Evolutionary conservation across 2,329 filamentous ascomycete genomes (phyloP).

Genomic region (Dothidotthia symphoricarpi): DNA sequence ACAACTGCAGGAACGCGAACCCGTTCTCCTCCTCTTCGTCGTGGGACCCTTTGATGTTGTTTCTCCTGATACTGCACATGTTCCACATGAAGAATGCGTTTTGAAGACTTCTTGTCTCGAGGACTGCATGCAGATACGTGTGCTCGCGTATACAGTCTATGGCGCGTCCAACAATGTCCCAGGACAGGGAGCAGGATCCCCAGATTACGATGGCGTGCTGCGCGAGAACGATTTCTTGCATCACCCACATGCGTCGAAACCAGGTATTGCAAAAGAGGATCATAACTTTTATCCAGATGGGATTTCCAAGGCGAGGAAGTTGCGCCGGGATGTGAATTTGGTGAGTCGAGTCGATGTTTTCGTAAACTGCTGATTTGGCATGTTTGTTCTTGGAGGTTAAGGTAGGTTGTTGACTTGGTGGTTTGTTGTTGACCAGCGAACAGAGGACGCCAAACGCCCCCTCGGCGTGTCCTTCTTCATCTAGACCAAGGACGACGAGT

Average conservation of each 20-base stretch:
- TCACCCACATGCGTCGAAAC: constrained; percentile 8
- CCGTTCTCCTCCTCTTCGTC: not conserved
- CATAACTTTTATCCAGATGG: constrained; percentile 2
- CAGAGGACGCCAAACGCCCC: constrained; percentile 3
- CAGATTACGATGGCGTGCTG: constrained; percentile 11
- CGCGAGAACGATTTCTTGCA: constrained; percentile 16
- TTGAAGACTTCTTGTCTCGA: constrained; percentile 9
- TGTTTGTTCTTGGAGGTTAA: too few relatives aligned
- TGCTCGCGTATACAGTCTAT: constrained; percentile 7
- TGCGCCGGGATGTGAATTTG: not conserved
- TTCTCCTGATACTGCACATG: not conserved
- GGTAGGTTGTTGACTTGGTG: not conserved
- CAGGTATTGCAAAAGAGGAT: constrained; percentile 5
- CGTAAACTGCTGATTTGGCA: not conserved
- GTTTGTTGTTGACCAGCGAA: constrained; percentile 1
- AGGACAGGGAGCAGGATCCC: constrained; percentile 11
- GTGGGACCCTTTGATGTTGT: not conserved
- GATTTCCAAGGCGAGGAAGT: not conserved
- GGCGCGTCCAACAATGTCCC: constrained; percentile 8
- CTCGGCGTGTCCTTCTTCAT: constrained; percentile 1
- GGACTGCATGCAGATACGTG: not conserved
- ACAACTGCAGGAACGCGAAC: constrained; percentile 13
- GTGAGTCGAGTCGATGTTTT: not conserved
- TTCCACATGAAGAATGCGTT: constrained; percentile 16
- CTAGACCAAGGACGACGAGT: constrained; percentile 11